Percentiles rank a stretch among this genome's conserved stretches.
These are phyloP conservation scores for Plasmodium gallinaceum DNA, from an alignment of 169 alveolate species.

Conservation along the genomic window DNA sequence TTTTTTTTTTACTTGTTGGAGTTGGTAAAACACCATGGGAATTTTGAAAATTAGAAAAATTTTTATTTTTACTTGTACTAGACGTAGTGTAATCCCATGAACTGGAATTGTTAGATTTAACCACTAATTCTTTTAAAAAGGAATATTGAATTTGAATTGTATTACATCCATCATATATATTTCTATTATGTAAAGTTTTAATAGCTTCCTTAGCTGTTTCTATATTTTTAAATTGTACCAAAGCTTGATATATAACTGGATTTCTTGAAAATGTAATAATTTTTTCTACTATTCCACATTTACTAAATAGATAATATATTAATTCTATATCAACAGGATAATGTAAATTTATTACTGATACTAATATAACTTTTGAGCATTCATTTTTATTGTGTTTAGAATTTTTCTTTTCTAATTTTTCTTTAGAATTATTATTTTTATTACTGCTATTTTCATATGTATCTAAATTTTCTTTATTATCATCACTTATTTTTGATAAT, in stretches of 20 bases:
- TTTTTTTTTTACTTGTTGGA: constrained; percentile 50
- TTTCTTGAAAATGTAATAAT: constrained; percentile 81
- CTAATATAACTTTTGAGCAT: constrained; percentile 77
- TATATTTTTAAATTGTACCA: constrained; percentile 77
- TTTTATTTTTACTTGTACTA: constrained; percentile 24
- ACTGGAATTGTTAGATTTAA: constrained; percentile 78
- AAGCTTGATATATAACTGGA: constrained; percentile 81
- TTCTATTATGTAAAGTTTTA: constrained; percentile 77
- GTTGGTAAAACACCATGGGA: constrained; percentile 67
- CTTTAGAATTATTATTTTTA: not conserved
- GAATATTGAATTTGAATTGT: constrained; percentile 80
- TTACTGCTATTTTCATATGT: not conserved
- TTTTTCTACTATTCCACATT: constrained; percentile 79
- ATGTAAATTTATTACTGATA: constrained; percentile 79
- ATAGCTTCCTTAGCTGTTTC: constrained; percentile 82
- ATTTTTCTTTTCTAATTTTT: constrained; percentile 15
- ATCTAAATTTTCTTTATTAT: not conserved
- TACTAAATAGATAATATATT: constrained; percentile 81
- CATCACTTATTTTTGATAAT: constrained; percentile 25
- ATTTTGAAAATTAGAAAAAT: constrained; percentile 11
- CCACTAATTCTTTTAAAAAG: constrained; percentile 77
- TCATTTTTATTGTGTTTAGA: constrained; percentile 42
- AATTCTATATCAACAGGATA: constrained; percentile 84
- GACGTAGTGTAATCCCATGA: constrained; percentile 81
- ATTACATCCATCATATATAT: constrained; percentile 84